Base-by-base conservation (phyloP, 805 yeast species). In the Suhomyces prunicola region DNA sequence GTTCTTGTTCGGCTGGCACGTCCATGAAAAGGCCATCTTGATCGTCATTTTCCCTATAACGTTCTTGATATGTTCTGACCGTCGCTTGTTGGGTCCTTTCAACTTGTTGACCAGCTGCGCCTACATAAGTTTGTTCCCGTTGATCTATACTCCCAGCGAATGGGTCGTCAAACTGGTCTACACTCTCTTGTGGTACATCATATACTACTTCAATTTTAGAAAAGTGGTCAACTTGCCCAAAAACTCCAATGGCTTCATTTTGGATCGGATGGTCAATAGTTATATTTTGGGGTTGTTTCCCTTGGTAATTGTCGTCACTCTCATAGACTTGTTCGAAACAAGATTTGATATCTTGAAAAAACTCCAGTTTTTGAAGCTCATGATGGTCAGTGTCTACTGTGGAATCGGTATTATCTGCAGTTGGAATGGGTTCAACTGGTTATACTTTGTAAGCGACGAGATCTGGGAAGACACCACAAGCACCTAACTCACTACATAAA, bases 1-100 rank as follows among this genome's bases (percentile, higher is more conserved):
- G 2, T 94, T 89, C 64, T 71, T 94, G 47, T 94, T 94, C 70
- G 99, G 99, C 5, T 94, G 98, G 97, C 98, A 94, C 65, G 99
- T 94, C 23, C 99, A 94, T 72, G 99, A 94, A 70, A 94, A 94
- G 78, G 98, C 98, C 0, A 83, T 94, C n/a, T 79, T 94, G 77
- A 68, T 92, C 19, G 86, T 93, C 2, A 87, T 94, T 7, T 81
- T 94, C 59, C 99, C 99, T 1, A 85, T 90, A 67, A 80, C 94
- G 6, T 86, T 94, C 65, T 69, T 92, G 26, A 87, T 86, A 3
- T 77, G 85, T 12, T 76, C 81, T 39, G 97, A 90, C 63, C 79
- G 86, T 54, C 78, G 96, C 51, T 71, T 92, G 33, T 69, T 92
- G 44, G 80, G 84, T 5, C 81, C 93, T 0, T 94, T 86, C 67